A percentile compares a stretch with the other conserved stretches of the same genome.
These are phyloP conservation scores for Zygosaccharomyces sapae DNA, from an alignment of 1,139 yeast species.

Conservation along the genomic window DNA sequence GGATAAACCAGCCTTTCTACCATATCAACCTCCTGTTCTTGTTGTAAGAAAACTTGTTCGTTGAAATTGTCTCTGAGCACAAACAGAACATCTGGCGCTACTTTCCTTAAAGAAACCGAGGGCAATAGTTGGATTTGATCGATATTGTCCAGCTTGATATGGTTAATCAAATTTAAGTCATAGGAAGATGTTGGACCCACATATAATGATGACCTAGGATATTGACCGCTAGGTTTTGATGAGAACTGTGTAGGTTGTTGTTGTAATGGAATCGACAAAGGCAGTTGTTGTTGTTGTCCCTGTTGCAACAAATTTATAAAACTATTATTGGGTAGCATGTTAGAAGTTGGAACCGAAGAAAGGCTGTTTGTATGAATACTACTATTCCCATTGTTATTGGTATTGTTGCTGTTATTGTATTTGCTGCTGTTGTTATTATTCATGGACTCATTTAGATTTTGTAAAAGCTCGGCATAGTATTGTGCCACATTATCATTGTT, in stretches of 20 bases:
- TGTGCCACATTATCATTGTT: constrained; percentile 15
- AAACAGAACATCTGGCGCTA: constrained; percentile 61
- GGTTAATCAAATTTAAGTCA: constrained; percentile 54
- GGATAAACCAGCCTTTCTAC: constrained; percentile 73
- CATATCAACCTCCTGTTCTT: constrained; percentile 65
- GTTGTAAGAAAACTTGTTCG: constrained; percentile 54
- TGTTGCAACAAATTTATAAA: constrained; percentile 5
- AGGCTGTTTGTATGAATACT: not conserved
- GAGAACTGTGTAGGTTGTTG: constrained; percentile 9
- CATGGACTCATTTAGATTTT: constrained; percentile 18
- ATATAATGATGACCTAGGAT: constrained; percentile 71
- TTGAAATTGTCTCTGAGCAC: constrained; percentile 69
- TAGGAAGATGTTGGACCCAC: constrained; percentile 71
- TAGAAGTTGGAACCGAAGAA: constrained; percentile 12
- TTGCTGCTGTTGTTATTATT: constrained; percentile 2
- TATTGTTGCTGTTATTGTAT: too few relatives aligned
- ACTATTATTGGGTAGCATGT: constrained; percentile 9
- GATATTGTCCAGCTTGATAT: constrained; percentile 50
- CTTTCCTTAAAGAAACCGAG: constrained; percentile 59
- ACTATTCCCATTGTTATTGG: too few relatives aligned
- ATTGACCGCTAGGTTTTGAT: constrained; percentile 50
- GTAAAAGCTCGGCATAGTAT: constrained; percentile 22
- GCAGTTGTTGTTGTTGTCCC: constrained; percentile 3
- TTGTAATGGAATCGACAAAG: constrained; percentile 3
- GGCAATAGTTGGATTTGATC: constrained; percentile 63